Conservation (phyloP, 805 yeast genomes). For the Ogataea dorogensis region DNA sequence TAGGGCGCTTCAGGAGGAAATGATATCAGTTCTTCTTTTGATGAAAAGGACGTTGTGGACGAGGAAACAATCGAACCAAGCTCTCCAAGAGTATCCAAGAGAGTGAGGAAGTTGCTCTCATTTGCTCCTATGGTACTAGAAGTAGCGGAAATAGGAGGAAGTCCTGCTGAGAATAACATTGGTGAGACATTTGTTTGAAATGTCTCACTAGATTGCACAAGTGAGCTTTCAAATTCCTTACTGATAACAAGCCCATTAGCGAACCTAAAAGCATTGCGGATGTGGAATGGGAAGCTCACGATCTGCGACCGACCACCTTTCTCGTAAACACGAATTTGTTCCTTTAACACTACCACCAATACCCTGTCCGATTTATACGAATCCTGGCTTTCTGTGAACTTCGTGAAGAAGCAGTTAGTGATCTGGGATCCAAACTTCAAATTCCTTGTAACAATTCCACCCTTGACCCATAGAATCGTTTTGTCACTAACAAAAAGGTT, state of each 20-base stretch:
- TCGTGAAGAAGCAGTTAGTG: slow-evolving; percentile 59
- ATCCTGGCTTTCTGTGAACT: slow-evolving; percentile 37
- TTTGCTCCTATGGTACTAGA: slow-evolving; percentile 14
- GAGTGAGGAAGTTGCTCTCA: slow-evolving; percentile 51
- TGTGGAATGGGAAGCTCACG: slow-evolving; percentile 67
- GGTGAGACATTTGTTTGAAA: slow-evolving; percentile 9
- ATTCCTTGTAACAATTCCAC: slow-evolving; percentile 47
- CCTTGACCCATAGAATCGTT: slow-evolving; percentile 48
- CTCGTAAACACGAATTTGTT: slow-evolving; percentile 62
- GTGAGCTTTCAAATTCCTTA: slow-evolving; percentile 21
- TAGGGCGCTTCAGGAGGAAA: slow-evolving; percentile 47
- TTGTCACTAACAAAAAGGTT: slow-evolving; percentile 29
- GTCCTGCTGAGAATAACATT: slow-evolving; percentile 9
- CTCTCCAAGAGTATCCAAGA: slow-evolving; percentile 73
- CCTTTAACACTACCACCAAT: slow-evolving; percentile 59
- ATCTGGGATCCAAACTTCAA: slow-evolving; percentile 51
- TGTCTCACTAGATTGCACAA: slow-evolving; percentile 6
- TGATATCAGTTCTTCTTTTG: slow-evolving; percentile 52
- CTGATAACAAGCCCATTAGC: slow-evolving; percentile 59
- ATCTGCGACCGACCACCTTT: slow-evolving; percentile 56
- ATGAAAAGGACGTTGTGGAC: slow-evolving; percentile 61
- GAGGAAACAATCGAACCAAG: slow-evolving; percentile 71
- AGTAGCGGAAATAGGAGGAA: slow-evolving; percentile 19
- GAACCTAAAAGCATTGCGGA: slow-evolving; percentile 60
- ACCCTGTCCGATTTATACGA: slow-evolving; percentile 29